Base-by-base conservation (phyloP, 2,329 filamentous ascomycete genomes). In the Paecilomyces sp. region DNA sequence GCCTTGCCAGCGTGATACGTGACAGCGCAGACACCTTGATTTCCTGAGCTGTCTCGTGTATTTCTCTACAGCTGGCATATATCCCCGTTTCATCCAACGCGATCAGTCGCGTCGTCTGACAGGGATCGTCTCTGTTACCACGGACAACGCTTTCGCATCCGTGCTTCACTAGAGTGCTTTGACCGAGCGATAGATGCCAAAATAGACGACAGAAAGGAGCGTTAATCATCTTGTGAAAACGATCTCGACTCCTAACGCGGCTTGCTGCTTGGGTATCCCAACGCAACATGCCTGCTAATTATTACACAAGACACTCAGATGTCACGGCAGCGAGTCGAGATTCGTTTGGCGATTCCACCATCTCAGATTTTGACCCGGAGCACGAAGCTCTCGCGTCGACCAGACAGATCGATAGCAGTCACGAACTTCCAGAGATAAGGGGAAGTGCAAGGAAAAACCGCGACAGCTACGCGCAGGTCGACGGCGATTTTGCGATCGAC, bases 401-500 rank as follows among this genome's bases (percentile, higher is more conserved):
- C 9, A 70, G 66, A 58, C 72, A 74, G 52, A 61, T 75, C 30
- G 68, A 74, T 31, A 65, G 66, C 55, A 69, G 65, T 57, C 65
- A 70, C 56, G 60, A 63, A 51, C 65, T 70, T 51, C 68, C 66
- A 51, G 63, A 64, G 31, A 67, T 70, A 62, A 67, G 66, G 59
- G 56, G 34, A 28, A 63, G 70, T n/a, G 66, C 71, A 24, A 70
- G 69, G 62, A 73, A 72, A 61, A 71, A 68, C 58, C 62, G 65
- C 58, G 67, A 66, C 57, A 70, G 66, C 66, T 58, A 60, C 56
- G 63, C 63, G 55, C 67, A 66, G 34, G 67, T 72, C 52, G 68
- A 76, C 53, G 72, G 72, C 7, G 74, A 80, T 33, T 77, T 75
- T 60, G 72, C 71, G 33, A 77, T 82, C 57, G 70, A 79, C 64